Base-by-base conservation (phyloP, 345 rosid genomes). In the Ailanthus altissimus region DNA sequence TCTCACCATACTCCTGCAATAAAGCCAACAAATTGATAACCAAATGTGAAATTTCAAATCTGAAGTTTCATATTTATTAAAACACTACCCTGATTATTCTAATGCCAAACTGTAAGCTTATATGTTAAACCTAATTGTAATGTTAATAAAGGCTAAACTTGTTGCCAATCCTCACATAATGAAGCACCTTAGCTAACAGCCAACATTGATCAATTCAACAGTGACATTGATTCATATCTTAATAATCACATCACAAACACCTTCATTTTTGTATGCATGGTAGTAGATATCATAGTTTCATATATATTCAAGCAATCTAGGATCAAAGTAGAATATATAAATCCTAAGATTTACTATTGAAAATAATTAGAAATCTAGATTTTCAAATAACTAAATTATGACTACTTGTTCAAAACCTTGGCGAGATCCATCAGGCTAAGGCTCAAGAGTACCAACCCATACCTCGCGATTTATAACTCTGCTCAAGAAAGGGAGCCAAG, bases 321-420 rank as follows among this genome's bases (percentile, higher is more conserved):
- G 3, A 67, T 67, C 40, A 26, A 8, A 13, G 11, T 8, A n/a
- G 15, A 36, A 20, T 10, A 71, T 54, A 12, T 16, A 38, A 32
- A 36, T 10, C 10, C 16, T 1, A 56, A 21, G n/a, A 21, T 13
- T 43, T 42, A 64, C 32, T n/a, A 28, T n/a, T n/a, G n/a, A n/a
- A n/a, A n/a, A n/a, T n/a, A n/a, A n/a, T n/a, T n/a, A n/a, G n/a
- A n/a, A n/a, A n/a, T n/a, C n/a, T n/a, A n/a, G n/a, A n/a, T n/a
- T n/a, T n/a, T n/a, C n/a, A n/a, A n/a, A 77, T 61, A 67, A 69
- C 20, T 64, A 64, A 64, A 56, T 38, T 46, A 6, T 26, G 46
- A 32, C 76, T 97, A 92, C 69, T 86, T 92, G 79, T 94, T 91
- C 84, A 92, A 67, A 71, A 91, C 87, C 81, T 92, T 91, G n/a